Percentiles rank a stretch among this genome's conserved stretches.
Evolutionary conservation across 345 rosid genomes (phyloP).

Genomic region (sweet orange (Citrus sinensis)): DNA sequence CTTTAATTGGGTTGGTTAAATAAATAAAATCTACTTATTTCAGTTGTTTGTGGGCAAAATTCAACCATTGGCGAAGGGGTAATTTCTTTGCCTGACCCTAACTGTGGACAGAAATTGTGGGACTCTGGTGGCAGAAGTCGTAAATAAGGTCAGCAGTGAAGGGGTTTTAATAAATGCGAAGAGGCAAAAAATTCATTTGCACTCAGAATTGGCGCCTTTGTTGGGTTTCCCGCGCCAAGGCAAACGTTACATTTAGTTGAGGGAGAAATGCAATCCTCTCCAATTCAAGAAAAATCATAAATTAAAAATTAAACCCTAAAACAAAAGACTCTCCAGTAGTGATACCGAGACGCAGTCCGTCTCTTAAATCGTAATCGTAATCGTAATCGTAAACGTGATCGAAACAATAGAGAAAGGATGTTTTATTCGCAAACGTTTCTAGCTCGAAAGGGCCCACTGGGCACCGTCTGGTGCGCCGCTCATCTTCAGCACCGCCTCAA

Average conservation of each 20-base stretch:
- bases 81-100: too few species aligned
- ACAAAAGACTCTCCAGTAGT: too few species aligned
- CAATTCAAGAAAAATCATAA: neutral
- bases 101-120: too few species aligned
- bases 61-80: too few species aligned
- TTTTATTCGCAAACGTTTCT: slow-evolving; percentile 75
- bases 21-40: too few species aligned
- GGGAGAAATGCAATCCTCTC: too few species aligned
- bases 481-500: slow-evolving; percentile 75
- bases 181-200: neutral
- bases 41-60: too few species aligned
- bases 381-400: too few species aligned
- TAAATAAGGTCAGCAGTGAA: neutral
- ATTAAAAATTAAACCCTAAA: slow-evolving; percentile 3
- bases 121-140: neutral
- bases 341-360: too few species aligned
- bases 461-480: slow-evolving; percentile 88
- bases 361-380: too few species aligned
- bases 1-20: too few species aligned
- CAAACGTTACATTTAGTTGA: too few species aligned
- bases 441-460: slow-evolving; percentile 72
- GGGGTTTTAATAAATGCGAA: neutral
- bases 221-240: slow-evolving; percentile 2
- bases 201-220: neutral
- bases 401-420: slow-evolving; percentile 28